Conservation (phyloP, 169 alveolate genomes). For the Plasmodium yoelii region DNA sequence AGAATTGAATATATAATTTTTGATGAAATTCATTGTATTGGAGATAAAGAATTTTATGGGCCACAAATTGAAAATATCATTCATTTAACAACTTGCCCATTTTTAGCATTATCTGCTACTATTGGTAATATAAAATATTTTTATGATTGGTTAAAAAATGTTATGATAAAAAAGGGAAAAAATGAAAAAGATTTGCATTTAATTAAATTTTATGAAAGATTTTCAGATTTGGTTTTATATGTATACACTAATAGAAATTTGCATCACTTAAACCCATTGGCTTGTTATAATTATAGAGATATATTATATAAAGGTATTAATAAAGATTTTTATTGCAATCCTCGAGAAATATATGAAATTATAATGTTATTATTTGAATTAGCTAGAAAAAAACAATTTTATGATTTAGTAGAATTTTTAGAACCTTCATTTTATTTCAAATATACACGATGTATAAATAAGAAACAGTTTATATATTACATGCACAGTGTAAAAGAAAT, state of each 20-base stretch:
- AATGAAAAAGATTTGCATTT: constrained; percentile 81
- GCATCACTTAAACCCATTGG: constrained; percentile 83
- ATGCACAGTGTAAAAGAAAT: constrained; percentile 74
- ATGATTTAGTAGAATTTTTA: constrained; percentile 61
- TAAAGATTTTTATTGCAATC: constrained; percentile 77
- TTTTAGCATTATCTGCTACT: constrained; percentile 94
- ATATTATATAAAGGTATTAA: constrained; percentile 73
- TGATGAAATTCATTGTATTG: constrained; percentile 93
- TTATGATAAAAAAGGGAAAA: constrained; percentile 63
- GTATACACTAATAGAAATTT: constrained; percentile 77
- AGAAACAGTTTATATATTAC: constrained; percentile 69
- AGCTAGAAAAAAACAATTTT: constrained; percentile 59
- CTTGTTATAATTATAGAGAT: constrained; percentile 77
- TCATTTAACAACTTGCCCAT: constrained; percentile 93
- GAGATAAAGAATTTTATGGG: constrained; percentile 84
- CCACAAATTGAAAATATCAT: constrained; percentile 82
- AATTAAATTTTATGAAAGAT: constrained; percentile 86
- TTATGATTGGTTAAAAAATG: constrained; percentile 87
- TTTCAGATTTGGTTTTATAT: constrained; percentile 86
- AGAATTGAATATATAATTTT: constrained; percentile 89
- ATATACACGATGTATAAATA: constrained; percentile 68
- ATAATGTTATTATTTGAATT: constrained; percentile 54
- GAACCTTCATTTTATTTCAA: constrained; percentile 74
- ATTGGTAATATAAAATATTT: constrained; percentile 90
- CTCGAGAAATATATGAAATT: constrained; percentile 73